These are phyloP conservation scores for Mucor indicus DNA, from an alignment of 371 early-diverging fungal genomes.

Conservation along the genomic window DNA sequence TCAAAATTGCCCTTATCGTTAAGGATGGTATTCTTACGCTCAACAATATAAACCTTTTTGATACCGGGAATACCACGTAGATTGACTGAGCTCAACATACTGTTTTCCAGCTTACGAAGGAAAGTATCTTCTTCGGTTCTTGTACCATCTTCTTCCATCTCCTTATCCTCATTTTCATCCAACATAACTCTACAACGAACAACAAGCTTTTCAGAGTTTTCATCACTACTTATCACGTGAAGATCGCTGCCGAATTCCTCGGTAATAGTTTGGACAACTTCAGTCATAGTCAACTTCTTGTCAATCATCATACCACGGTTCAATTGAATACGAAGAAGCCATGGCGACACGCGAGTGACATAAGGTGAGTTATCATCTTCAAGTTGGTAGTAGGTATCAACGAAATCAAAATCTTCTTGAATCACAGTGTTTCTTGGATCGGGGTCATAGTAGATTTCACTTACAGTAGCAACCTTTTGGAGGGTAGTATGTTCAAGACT, in stretches of 20 bases:
- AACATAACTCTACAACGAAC: slow-evolving; percentile 89
- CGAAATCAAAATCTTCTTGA: slow-evolving; percentile 93
- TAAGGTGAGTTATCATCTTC: slow-evolving; percentile 69
- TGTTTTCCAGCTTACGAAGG: slow-evolving; percentile 80
- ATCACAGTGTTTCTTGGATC: slow-evolving; percentile 83
- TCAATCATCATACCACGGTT: slow-evolving; percentile 88
- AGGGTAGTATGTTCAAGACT: slow-evolving; percentile 93
- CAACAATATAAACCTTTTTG: slow-evolving; percentile 88
- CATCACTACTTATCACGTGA: slow-evolving; percentile 88
- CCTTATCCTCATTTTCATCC: slow-evolving; percentile 57
- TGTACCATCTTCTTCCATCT: slow-evolving; percentile 63
- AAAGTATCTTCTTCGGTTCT: slow-evolving; percentile 87
- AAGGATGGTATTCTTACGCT: slow-evolving; percentile 63
- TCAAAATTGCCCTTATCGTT: slow-evolving; percentile 67
- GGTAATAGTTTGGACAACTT: slow-evolving; percentile 70
- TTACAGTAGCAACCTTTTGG: slow-evolving; percentile 75
- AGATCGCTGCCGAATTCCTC: slow-evolving; percentile 75
- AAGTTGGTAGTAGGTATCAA: slow-evolving; percentile 86
- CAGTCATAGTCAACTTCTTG: slow-evolving; percentile 86
- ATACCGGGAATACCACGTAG: slow-evolving; percentile 93
- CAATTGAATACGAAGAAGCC: slow-evolving; percentile 94
- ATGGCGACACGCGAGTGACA: slow-evolving; percentile 77
- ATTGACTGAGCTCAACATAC: slow-evolving; percentile 83
- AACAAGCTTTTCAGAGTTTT: slow-evolving; percentile 87
- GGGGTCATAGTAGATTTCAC: slow-evolving; percentile 99